These are phyloP conservation scores for Polygonum aviculare DNA, from an alignment of 148 eudicot genomes.

Conservation along the genomic window DNA sequence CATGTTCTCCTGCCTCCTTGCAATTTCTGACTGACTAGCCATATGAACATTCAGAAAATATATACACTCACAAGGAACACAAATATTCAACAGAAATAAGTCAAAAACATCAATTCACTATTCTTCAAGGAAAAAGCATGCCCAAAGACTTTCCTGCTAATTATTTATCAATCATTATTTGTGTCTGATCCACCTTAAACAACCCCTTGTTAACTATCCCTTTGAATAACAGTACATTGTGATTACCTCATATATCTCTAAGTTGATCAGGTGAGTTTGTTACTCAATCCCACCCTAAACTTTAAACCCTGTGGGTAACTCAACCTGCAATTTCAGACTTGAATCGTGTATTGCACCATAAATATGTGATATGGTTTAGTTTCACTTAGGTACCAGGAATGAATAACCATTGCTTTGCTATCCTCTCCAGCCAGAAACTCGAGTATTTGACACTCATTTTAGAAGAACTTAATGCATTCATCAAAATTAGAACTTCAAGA, in stretches of 20 bases:
- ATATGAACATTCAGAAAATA: constrained; percentile 57
- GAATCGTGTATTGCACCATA: not conserved
- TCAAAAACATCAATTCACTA: not conserved
- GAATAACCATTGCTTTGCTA: not conserved
- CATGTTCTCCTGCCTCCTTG: constrained; percentile 71
- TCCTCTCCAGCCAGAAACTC: not conserved
- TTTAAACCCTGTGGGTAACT: not conserved
- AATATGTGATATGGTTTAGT: not conserved
- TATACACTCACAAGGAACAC: constrained; percentile 15
- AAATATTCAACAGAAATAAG: not conserved
- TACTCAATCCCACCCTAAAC: not conserved
- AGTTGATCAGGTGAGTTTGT: not conserved
- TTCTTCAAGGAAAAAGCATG: not conserved
- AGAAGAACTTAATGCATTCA: not conserved
- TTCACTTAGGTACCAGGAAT: not conserved
- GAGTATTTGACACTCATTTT: not conserved
- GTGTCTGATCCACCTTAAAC: not conserved
- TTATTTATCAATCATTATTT: not conserved
- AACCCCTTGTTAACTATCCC: not conserved
- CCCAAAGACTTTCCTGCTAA: not conserved
- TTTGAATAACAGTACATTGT: not conserved
- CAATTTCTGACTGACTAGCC: constrained; percentile 97
- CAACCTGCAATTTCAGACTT: not conserved
- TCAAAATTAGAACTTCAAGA: not conserved
- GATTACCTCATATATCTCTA: not conserved